A percentile compares a stretch with the other conserved stretches of the same genome.
Conservation (phyloP, 331 rosid genomes). For the Arachis monticola region DNA sequence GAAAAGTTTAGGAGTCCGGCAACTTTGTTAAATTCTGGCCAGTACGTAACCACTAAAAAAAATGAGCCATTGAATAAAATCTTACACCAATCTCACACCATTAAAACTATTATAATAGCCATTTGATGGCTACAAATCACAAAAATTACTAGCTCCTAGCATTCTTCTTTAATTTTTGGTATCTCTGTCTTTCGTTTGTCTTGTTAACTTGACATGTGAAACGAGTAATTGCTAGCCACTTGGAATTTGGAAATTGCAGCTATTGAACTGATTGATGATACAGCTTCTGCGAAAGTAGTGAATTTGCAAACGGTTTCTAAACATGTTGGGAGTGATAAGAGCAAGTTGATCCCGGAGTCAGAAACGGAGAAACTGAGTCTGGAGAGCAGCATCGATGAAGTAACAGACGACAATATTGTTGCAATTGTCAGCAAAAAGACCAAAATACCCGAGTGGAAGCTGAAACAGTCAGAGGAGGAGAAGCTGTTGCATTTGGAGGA, state of each 20-base stretch:
- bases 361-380: constrained; percentile 93
- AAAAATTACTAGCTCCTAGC: no score
- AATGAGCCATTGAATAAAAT: no score
- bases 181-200: not conserved
- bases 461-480: constrained; percentile 82
- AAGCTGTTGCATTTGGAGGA: constrained; percentile 79
- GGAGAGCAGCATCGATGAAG: constrained; percentile 73
- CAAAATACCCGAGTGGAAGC: constrained; percentile 87
- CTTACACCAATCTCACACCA: no score
- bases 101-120: no score
- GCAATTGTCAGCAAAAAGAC: constrained; percentile 96
- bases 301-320: constrained; percentile 93
- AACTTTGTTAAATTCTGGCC: no score
- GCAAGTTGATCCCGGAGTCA: constrained; percentile 69
- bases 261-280: constrained; percentile 92
- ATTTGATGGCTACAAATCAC: no score
- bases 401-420: constrained; percentile 74
- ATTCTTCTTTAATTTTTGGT: no score
- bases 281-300: constrained; percentile 89
- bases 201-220: constrained; percentile 8
- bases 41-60: no score
- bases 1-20: no score
- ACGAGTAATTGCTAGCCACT: constrained; percentile 15
- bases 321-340: constrained; percentile 84
- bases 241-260: constrained; percentile 58